Base-by-base conservation (phyloP, 495 filamentous ascomycete genomes). In the Antarctomyces pellizariae region DNA sequence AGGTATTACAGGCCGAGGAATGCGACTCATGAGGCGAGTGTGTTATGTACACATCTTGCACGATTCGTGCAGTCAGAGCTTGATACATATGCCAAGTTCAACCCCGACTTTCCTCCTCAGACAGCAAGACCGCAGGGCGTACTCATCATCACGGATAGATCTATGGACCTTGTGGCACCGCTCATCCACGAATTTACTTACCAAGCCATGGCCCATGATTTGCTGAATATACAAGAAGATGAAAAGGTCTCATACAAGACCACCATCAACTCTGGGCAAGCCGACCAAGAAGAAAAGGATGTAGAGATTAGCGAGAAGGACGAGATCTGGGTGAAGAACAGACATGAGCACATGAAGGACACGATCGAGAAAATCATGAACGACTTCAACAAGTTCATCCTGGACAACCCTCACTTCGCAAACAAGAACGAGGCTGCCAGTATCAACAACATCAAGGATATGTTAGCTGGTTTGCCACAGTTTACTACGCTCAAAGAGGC, bases 261-360 rank as follows among this genome's bases (percentile, higher is more conserved):
- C 18, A 47, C 62, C 1, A 44, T 76, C 20, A 84, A 89, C 34
- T 66, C 82, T 41, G 76, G 71, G 10, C 47, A 50, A 7, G 40
- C 46, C 0, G 61, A 68, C 25, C 63, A 70, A 20, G 67, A 86
- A 36, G 57, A 70, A 26, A 93, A 90, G 48, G 82, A 93, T 9
- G 73, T 91, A 61, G 75, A 83, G 32, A 74, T 97, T 25, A 56
- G 56, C 16, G 86, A 97, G 22, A 70, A 80, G 25, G 86, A 97
- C 45, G 72, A 67, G 36, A 69, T 97, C 16, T 97, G 86, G 86
- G 67, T 90, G 9, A 71, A 77, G 29, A 90, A 91, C 36, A 61
- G 89, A 25, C 86, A 97, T 48, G 57, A 71, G 31, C 86, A 95
- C 44, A 97, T 97, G 89, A 90, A 86, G 45, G 86, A 95, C 45